phyloP scores from a whole-genome alignment of 2,329 filamentous ascomycete species.

The Sarocladium strictum region DNA sequence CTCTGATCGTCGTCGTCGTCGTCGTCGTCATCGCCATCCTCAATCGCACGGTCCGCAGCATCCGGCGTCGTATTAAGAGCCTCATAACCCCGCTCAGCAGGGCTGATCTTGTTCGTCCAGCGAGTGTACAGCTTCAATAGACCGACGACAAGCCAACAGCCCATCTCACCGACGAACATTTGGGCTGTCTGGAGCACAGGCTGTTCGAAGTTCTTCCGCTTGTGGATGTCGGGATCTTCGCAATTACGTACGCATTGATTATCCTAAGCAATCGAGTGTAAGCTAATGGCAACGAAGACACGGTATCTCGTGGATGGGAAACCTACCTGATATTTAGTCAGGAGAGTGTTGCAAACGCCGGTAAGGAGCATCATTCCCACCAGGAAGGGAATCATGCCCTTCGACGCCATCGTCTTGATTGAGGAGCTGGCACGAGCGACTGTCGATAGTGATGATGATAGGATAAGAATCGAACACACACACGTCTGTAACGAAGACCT shows the following conservation, averaged over 20 bases:
- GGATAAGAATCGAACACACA: neutral
- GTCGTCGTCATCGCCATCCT: constrained; percentile 34
- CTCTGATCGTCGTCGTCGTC: constrained; percentile 20
- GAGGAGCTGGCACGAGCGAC: neutral
- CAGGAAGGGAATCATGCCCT: constrained; percentile 71
- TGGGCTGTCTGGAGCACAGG: constrained; percentile 94
- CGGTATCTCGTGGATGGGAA: neutral
- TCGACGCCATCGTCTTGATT: constrained; percentile 54
- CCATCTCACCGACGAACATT: constrained; percentile 97
- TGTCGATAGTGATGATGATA: neutral
- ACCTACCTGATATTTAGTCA: constrained; percentile 90
- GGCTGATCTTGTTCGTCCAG: constrained; percentile 39
- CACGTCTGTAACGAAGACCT: neutral
- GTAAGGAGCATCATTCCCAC: constrained; percentile 96
- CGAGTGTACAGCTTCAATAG: constrained; percentile 60
- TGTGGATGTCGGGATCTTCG: constrained; percentile 58
- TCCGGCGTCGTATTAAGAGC: constrained; percentile 47
- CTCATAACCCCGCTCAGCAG: constrained; percentile 54
- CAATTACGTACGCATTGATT: constrained; percentile 96
- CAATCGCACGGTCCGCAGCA: constrained; percentile 38
- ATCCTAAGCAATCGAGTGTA: constrained; percentile 51
- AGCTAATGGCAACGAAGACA: neutral
- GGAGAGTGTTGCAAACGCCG: constrained; percentile 90
- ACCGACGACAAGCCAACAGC: constrained; percentile 88
- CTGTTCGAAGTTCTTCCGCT: constrained; percentile 77